Evolutionary conservation across 1,139 yeast species (phyloP).

Genomic region (Hyphopichia khmerensis): DNA sequence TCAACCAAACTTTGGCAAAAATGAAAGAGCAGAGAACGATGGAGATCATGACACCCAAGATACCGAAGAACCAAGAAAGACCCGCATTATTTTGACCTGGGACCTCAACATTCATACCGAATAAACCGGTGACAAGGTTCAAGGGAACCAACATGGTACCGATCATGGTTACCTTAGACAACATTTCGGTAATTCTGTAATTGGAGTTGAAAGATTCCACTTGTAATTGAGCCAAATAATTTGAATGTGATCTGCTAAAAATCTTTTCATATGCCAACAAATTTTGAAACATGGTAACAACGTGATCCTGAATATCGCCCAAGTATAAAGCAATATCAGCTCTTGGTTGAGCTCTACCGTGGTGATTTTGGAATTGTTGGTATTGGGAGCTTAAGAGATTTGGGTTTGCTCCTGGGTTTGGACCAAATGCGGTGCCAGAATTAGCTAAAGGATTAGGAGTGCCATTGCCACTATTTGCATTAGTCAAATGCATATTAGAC

Average conservation of each 20-base stretch:
- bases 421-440: slow-evolving; percentile 20
- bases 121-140: slow-evolving; percentile 86
- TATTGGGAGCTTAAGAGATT: slow-evolving; percentile 13
- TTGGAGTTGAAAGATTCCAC: slow-evolving; percentile 87
- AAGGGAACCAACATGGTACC: slow-evolving; percentile 92
- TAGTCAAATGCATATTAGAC: slow-evolving; percentile 5
- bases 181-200: slow-evolving; percentile 79
- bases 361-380: slow-evolving; percentile 13
- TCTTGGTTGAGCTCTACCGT: slow-evolving; percentile 59
- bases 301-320: slow-evolving; percentile 98
- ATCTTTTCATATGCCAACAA: slow-evolving; percentile 88
- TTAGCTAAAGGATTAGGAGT: slow-evolving; percentile 8
- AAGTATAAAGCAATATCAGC: slow-evolving; percentile 83
- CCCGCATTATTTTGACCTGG: slow-evolving; percentile 57
- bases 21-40: slow-evolving; percentile 29
- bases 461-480: background rate
- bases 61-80: slow-evolving; percentile 34
- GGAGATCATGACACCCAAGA: slow-evolving; percentile 35
- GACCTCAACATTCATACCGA: slow-evolving; percentile 92
- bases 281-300: slow-evolving; percentile 92
- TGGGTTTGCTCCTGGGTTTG: slow-evolving; percentile 14
- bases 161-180: slow-evolving; percentile 83
- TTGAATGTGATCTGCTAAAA: slow-evolving; percentile 86
- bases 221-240: slow-evolving; percentile 89
- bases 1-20: slow-evolving; percentile 39